phyloP scores from a whole-genome alignment of 1,284 basidiomycete genomes.

The Trichosporon sp. region DNA sequence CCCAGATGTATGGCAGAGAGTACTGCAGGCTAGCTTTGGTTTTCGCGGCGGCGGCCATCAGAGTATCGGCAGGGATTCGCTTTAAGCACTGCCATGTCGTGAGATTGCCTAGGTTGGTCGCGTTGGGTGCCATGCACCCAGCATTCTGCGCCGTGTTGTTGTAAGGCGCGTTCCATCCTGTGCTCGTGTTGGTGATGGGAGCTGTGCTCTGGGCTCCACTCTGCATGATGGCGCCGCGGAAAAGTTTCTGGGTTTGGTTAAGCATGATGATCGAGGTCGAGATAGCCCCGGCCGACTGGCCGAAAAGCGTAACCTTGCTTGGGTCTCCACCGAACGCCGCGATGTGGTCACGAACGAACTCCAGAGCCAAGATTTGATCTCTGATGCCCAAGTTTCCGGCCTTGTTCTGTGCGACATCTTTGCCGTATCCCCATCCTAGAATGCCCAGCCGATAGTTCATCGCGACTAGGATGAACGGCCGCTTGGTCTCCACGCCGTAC shows the following conservation, averaged over 20 bases:
- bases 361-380: slow-evolving; percentile 59
- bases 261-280: slow-evolving; percentile 41
- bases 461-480: slow-evolving; percentile 53
- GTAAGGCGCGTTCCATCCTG: slow-evolving; percentile 7
- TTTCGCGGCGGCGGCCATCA: background rate
- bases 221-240: slow-evolving; percentile 48
- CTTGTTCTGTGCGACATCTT: slow-evolving; percentile 43
- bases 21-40: background rate
- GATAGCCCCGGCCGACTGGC: slow-evolving; percentile 28
- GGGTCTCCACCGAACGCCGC: slow-evolving; percentile 68
- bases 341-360: slow-evolving; percentile 67
- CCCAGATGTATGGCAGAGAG: slow-evolving; percentile 4
- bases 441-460: slow-evolving; percentile 59
- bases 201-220: slow-evolving; percentile 8
- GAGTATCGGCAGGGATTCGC: background rate
- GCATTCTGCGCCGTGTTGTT: slow-evolving; percentile 35
- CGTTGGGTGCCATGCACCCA: slow-evolving; percentile 33
- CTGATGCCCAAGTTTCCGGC: slow-evolving; percentile 58
- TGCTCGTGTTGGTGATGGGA: slow-evolving; percentile 27
- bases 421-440: slow-evolving; percentile 55
- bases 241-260: slow-evolving; percentile 45
- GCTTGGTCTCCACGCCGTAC: slow-evolving; percentile 8
- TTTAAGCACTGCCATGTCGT: slow-evolving; percentile 31
- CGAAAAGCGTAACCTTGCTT: slow-evolving; percentile 46
- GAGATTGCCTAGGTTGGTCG: background rate